phyloP scores from a whole-genome alignment of 768 basidiomycete genomes.

The Mycena sanguinolenta region DNA sequence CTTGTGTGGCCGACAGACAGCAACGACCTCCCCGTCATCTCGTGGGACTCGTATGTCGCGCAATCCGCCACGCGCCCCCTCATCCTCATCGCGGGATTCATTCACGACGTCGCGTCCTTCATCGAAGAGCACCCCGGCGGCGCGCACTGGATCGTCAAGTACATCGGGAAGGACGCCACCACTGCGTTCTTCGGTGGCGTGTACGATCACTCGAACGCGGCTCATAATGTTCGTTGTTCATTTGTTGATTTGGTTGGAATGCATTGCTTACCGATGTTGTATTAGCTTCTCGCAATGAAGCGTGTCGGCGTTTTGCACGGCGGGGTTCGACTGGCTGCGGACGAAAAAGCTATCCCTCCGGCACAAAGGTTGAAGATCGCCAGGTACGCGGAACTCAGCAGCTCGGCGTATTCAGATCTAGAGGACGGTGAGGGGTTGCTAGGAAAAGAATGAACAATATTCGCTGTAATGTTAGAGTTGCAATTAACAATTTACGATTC shows the following conservation, averaged over 20 bases:
- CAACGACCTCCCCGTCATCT: slow-evolving; percentile 84
- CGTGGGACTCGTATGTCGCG: slow-evolving; percentile 87
- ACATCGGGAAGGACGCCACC: slow-evolving; percentile 93
- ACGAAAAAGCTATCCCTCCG: slow-evolving; percentile 78
- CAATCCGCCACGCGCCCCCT: slow-evolving; percentile 87
- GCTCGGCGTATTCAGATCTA: slow-evolving; percentile 66
- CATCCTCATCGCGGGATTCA: slow-evolving; percentile 93
- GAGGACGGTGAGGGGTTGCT: slow-evolving; percentile 34
- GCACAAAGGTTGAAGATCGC: slow-evolving; percentile 80
- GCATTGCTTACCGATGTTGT: not conserved
- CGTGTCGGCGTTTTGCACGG: slow-evolving; percentile 75
- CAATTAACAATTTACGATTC: no score
- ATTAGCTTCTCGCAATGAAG: slow-evolving; percentile 74
- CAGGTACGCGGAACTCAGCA: slow-evolving; percentile 72
- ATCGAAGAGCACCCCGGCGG: slow-evolving; percentile 95
- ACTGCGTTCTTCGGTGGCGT: slow-evolving; percentile 96
- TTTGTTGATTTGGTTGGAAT: not conserved
- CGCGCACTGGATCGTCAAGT: slow-evolving; percentile 84
- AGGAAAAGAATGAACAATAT: no score
- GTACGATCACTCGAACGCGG: slow-evolving; percentile 91
- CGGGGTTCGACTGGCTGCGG: slow-evolving; percentile 68
- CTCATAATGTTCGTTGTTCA: slow-evolving; percentile 76
- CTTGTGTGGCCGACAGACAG: slow-evolving; percentile 86
- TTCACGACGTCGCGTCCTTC: slow-evolving; percentile 90
- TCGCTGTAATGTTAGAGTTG: no score